phyloP scores from a whole-genome alignment of 805 yeast species.

The Lachancea quebecensis region DNA sequence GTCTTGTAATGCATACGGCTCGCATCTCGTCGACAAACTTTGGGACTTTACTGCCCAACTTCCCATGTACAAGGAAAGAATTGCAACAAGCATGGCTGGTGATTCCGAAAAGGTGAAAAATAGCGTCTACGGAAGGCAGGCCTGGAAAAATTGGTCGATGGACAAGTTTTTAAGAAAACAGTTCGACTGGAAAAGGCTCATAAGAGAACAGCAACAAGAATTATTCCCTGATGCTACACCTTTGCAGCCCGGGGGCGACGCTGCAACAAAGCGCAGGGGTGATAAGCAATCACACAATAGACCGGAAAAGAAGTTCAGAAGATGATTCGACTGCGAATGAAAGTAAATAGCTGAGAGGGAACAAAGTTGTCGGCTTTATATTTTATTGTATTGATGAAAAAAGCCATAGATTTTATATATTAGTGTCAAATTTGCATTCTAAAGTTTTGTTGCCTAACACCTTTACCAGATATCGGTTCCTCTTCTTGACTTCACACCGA shows the following conservation, averaged over 20 bases:
- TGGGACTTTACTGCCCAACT: slow-evolving; percentile 75
- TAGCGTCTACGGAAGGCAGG: slow-evolving; percentile 79
- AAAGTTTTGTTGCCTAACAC: not conserved
- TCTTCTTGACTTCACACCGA: slow-evolving; percentile 57
- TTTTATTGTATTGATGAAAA: no score
- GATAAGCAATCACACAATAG: not conserved
- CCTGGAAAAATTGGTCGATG: slow-evolving; percentile 94
- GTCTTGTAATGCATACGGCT: slow-evolving; percentile 82
- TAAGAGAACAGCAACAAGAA: slow-evolving; percentile 47
- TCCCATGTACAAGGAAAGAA: slow-evolving; percentile 78
- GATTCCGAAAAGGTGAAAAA: slow-evolving; percentile 68
- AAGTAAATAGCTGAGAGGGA: no score
- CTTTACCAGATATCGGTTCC: slow-evolving; percentile 43
- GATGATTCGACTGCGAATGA: not conserved
- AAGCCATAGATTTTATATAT: no score
- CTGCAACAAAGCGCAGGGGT: not conserved
- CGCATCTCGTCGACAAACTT: slow-evolving; percentile 79
- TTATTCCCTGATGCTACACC: slow-evolving; percentile 34
- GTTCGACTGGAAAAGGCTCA: slow-evolving; percentile 71
- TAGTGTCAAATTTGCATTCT: no score
- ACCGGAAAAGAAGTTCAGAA: not conserved
- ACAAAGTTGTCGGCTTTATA: no score
- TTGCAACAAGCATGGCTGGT: slow-evolving; percentile 59
- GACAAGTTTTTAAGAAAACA: slow-evolving; percentile 69
- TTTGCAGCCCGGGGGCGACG: slow-evolving; percentile 16